phyloP scores from a whole-genome alignment of 2,329 filamentous ascomycete genomes.

The Waltergamsia citrina region DNA sequence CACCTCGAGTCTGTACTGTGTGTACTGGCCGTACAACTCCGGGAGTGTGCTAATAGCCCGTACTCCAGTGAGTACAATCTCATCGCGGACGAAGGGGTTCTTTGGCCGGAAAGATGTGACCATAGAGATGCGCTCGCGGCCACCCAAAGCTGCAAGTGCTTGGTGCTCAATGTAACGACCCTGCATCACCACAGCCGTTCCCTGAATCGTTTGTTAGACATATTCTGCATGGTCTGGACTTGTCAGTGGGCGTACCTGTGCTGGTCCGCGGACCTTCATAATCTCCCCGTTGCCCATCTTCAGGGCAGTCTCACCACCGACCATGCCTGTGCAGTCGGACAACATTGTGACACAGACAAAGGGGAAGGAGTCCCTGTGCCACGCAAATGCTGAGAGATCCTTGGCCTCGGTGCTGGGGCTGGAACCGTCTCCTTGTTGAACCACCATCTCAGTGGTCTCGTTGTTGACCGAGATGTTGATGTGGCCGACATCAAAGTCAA shows the following conservation, averaged over 20 bases:
- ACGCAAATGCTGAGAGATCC: conserved; percentile 46
- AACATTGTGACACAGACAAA: conserved; percentile 65
- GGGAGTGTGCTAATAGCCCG: conserved; percentile 46
- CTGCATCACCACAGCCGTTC: conserved; percentile 55
- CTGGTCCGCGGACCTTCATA: conserved; percentile 48
- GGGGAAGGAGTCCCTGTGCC: conserved; percentile 57
- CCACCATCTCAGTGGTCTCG: conserved; percentile 17
- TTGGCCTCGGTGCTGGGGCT: conserved; percentile 33
- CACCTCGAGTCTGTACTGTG: conserved; percentile 53
- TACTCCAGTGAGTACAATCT: conserved; percentile 50
- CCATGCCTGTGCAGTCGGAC: conserved; percentile 51
- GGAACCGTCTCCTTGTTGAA: conserved; percentile 21
- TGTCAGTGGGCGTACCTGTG: conserved; percentile 35
- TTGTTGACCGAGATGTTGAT: conserved; percentile 43
- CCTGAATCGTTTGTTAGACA: conserved; percentile 20
- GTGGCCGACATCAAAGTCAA: conserved; percentile 47
- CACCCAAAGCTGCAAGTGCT: conserved; percentile 47
- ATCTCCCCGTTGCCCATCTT: conserved; percentile 41
- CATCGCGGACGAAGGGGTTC: conserved; percentile 43
- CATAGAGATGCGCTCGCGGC: conserved; percentile 53
- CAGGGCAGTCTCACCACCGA: conserved; percentile 56
- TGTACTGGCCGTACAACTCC: conserved; percentile 51
- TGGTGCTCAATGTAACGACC: conserved; percentile 59
- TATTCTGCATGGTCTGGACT: not conserved
- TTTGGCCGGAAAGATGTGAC: conserved; percentile 57